Evolutionary conservation across 768 basidiomycete species (phyloP), one percentile per base, ranked within the genome.

Genomic region (Auricularia sp.): DNA sequence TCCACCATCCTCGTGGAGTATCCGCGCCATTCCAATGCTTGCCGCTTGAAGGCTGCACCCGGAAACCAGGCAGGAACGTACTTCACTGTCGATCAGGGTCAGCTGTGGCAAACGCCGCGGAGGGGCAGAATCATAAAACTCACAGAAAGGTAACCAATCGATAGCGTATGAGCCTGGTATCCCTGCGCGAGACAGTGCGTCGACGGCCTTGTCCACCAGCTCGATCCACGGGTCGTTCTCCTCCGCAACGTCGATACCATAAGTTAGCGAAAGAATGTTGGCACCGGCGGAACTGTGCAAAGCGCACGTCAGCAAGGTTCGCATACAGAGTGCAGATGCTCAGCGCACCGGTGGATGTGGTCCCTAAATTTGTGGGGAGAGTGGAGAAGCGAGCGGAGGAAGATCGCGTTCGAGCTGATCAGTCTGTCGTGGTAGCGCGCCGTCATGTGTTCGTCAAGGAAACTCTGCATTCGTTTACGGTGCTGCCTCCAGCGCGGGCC

Each of bases 61-160:
- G 78, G 78, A 36, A 80, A 65, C 79, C 79, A 81, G 0, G 65
- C 58, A 0, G 80, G 80, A 13, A 79, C 67, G 63, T 78, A 71
- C 21, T 71, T 74, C 58, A 80, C 73, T 58, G 71, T 37, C 33
- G 7, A 47, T 7, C 36, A 64, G 33, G 42, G 33, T 39, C 35
- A 37, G 24, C 10, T 21, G 56, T 21, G 3, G 65, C 29, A 62
- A 56, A 56, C 47, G 14, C 18, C 21, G 18, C 14, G 39, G 11
- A 6, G 10, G 10, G 47, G 6, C 21, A 51, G 10, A 51, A 18
- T 51, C 39, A 14, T 14, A 18, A 6, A 18, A 51, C 47, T 8
- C 21, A 51, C 47, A 18, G 6, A 16, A 51, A 5, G 47, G 47
- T 5, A 51, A 18, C 47, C 47, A 51, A 21, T 51, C 47, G 3